These are phyloP conservation scores for Alternaria gansuensis DNA, from an alignment of 2,329 filamentous ascomycete genomes.

Conservation along the genomic window DNA sequence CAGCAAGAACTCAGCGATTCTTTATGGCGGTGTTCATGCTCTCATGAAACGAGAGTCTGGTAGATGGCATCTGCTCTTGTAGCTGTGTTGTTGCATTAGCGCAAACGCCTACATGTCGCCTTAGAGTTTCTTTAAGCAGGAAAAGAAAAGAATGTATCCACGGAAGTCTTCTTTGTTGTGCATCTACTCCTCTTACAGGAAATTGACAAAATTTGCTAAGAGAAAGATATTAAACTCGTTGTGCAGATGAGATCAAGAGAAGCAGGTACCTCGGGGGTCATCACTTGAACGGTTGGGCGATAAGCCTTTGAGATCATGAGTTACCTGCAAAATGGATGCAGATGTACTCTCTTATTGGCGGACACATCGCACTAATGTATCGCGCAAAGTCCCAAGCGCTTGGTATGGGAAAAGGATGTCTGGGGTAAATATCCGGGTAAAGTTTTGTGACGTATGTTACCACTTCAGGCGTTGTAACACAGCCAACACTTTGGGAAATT, in stretches of 20 bases:
- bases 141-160: too few relatives aligned
- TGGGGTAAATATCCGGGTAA: conserved; percentile 22
- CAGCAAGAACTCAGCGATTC: too few relatives aligned
- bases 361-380: too few relatives aligned
- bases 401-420: conserved; percentile 4
- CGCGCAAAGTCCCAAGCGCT: conserved; percentile 19
- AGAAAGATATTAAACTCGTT: not conserved
- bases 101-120: too few relatives aligned
- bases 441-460: not conserved
- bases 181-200: too few relatives aligned
- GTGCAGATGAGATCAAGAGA: not conserved
- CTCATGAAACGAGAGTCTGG: too few relatives aligned
- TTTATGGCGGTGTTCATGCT: too few relatives aligned
- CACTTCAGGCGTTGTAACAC: not conserved
- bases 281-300: not conserved
- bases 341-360: not conserved
- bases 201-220: too few relatives aligned
- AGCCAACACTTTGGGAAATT: not conserved
- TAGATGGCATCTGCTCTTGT: too few relatives aligned
- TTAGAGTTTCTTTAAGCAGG: too few relatives aligned
- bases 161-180: too few relatives aligned
- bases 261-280: not conserved
- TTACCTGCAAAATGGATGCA: not conserved
- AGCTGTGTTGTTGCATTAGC: too few relatives aligned
- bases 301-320: not conserved